phyloP scores from a whole-genome alignment of 116 monocot species.

The Cymodocea nodosa region DNA sequence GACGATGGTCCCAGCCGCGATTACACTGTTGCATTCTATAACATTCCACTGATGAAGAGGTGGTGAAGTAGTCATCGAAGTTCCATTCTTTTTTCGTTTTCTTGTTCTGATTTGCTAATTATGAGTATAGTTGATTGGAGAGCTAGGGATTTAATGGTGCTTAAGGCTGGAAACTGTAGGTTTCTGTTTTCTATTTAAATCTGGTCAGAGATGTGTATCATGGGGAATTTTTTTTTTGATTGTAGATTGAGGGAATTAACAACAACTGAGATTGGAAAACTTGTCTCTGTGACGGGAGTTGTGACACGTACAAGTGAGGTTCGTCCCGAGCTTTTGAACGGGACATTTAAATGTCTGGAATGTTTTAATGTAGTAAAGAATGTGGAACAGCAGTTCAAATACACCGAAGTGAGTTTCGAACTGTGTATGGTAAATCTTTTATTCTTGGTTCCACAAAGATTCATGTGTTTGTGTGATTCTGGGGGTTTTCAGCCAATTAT shows the following conservation, averaged over 20 bases:
- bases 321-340: slow-evolving; percentile 85
- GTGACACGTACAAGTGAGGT: slow-evolving; percentile 98
- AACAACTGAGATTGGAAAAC: slow-evolving; percentile 83
- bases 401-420: slow-evolving; percentile 50
- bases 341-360: slow-evolving; percentile 86
- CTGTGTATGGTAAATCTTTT: background rate
- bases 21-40: slow-evolving; percentile 82
- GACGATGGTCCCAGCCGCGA: slow-evolving; percentile 75
- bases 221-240: slow-evolving; percentile 2
- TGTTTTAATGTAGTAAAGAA: slow-evolving; percentile 63
- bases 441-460: background rate
- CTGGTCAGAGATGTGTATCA: background rate
- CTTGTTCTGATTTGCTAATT: background rate
- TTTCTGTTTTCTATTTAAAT: too few species aligned
- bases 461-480: slow-evolving; percentile 2
- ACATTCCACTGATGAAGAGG: slow-evolving; percentile 86
- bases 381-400: slow-evolving; percentile 96
- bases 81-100: background rate
- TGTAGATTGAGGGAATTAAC: slow-evolving; percentile 79
- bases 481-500: slow-evolving; percentile 59
- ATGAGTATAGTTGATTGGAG: too few species aligned
- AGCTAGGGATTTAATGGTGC: too few species aligned
- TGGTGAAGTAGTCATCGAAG: slow-evolving; percentile 3
- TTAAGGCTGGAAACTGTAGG: too few species aligned
- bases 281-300: slow-evolving; percentile 94